Conservation (phyloP, 2,329 filamentous ascomycete genomes). For the Zymoseptoria tritici region DNA sequence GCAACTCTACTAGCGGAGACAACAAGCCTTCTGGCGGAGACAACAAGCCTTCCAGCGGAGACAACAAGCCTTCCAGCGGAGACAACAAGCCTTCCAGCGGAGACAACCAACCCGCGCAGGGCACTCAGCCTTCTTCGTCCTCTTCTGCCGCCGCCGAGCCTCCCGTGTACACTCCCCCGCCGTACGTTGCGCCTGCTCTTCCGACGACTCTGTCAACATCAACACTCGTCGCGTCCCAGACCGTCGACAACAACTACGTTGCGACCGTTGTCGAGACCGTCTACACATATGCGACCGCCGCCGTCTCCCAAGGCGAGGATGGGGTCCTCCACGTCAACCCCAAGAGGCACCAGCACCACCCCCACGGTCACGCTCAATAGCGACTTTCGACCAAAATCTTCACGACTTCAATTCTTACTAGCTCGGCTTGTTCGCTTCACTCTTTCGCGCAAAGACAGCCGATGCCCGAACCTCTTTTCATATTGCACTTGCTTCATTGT, state of each 20-base stretch:
- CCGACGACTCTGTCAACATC: not conserved
- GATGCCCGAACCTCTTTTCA: not conserved
- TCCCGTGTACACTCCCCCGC: constrained; percentile 7
- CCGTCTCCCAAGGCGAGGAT: constrained; percentile 22
- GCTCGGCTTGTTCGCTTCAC: not conserved
- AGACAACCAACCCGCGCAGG: not conserved
- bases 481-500: not conserved
- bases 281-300: constrained; percentile 12
- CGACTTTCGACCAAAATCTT: not conserved
- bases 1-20: constrained; percentile 8
- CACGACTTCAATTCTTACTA: not conserved
- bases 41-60: constrained; percentile 2
- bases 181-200: constrained; percentile 1
- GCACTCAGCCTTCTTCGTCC: too few relatives aligned
- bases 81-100: constrained; percentile 5
- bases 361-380: constrained; percentile 18
- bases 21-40: constrained; percentile 1
- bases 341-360: constrained; percentile 25
- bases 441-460: not conserved
- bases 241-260: constrained; percentile 17
- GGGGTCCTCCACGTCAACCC: constrained; percentile 13
- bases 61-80: not conserved
- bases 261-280: constrained; percentile 13
- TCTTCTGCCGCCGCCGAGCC: constrained; percentile 5
- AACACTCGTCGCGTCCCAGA: constrained; percentile 1